Percentiles rank a stretch among this genome's conserved stretches.
phyloP scores from a whole-genome alignment of 202 grass and related monocot genomes.

The Schoenoplectus tabernaemontani region DNA sequence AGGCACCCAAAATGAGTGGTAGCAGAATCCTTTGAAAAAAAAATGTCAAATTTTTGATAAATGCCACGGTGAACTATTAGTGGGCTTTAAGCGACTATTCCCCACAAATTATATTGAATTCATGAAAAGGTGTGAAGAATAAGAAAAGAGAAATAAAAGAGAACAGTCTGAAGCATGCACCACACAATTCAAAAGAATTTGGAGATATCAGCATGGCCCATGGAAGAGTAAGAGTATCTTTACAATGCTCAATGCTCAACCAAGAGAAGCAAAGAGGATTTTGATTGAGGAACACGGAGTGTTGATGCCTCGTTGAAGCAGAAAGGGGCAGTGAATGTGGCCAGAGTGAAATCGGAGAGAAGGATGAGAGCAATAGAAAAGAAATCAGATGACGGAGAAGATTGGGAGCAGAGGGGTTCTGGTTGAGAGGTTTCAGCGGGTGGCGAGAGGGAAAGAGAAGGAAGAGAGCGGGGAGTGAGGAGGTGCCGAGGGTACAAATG shows the following conservation, averaged over 20 bases:
- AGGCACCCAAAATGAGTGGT: neutral
- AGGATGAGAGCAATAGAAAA: too few species aligned
- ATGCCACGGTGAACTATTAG: neutral
- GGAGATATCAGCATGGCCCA: conserved; percentile 20
- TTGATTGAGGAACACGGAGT: too few species aligned
- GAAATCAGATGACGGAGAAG: too few species aligned
- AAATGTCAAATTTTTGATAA: neutral
- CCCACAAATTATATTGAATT: neutral
- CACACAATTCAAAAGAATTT: conserved; percentile 4
- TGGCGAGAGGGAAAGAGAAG: too few species aligned
- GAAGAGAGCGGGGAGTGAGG: too few species aligned
- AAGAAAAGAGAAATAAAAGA: neutral
- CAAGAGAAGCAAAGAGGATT: too few species aligned
- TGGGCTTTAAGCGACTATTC: neutral
- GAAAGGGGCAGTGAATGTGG: too few species aligned
- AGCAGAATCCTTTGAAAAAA: neutral
- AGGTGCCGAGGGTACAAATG: too few species aligned
- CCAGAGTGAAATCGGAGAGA: too few species aligned
- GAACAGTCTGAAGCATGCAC: neutral
- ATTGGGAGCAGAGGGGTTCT: too few species aligned
- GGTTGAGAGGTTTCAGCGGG: too few species aligned
- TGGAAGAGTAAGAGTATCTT: neutral
- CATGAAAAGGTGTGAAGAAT: neutral
- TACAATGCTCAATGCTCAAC: neutral
- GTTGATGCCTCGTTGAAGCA: too few species aligned